Conservation (phyloP, 371 early-diverging fungal species). For the Thermomucor indicae-seudaticae region DNA sequence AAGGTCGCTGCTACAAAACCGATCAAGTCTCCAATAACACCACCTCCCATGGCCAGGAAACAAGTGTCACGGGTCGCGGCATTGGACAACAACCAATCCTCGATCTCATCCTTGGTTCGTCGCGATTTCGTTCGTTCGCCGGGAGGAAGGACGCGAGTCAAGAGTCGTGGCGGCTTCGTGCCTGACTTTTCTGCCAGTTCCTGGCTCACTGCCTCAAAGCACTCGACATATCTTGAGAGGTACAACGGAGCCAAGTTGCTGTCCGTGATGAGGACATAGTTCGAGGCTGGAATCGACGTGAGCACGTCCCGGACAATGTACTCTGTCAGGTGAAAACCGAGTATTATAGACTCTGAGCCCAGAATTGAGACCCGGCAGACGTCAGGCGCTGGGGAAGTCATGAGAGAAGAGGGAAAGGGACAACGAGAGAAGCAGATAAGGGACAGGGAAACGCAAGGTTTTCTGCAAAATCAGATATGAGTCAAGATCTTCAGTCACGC, state of each 20-base stretch:
- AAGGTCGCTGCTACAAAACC: slow-evolving; percentile 97
- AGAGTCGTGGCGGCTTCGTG: slow-evolving; percentile 55
- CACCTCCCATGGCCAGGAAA: slow-evolving; percentile 94
- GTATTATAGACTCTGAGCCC: slow-evolving; percentile 80
- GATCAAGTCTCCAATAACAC: slow-evolving; percentile 94
- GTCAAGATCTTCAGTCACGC: too few relatives aligned
- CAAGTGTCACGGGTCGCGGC: slow-evolving; percentile 92
- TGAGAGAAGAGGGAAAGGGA: too few relatives aligned
- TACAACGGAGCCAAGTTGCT: slow-evolving; percentile 78
- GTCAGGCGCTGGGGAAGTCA: too few relatives aligned
- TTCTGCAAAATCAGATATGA: too few relatives aligned
- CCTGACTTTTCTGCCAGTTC: slow-evolving; percentile 19
- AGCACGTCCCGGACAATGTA: slow-evolving; percentile 77
- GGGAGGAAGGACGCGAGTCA: slow-evolving; percentile 81
- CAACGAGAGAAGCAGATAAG: too few relatives aligned
- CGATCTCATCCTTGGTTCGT: slow-evolving; percentile 81
- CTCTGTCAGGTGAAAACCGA: slow-evolving; percentile 80
- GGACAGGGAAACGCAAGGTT: too few relatives aligned
- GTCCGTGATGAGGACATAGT: slow-evolving; percentile 90
- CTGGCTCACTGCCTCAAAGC: slow-evolving; percentile 34
- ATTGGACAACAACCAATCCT: slow-evolving; percentile 86
- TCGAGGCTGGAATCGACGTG: slow-evolving; percentile 68
- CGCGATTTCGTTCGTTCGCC: slow-evolving; percentile 92
- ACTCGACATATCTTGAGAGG: slow-evolving; percentile 49
- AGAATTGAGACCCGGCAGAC: slow-evolving; percentile 80